phyloP scores from a whole-genome alignment of 2,329 filamentous ascomycete genomes.

The Aspergillus intermedius region DNA sequence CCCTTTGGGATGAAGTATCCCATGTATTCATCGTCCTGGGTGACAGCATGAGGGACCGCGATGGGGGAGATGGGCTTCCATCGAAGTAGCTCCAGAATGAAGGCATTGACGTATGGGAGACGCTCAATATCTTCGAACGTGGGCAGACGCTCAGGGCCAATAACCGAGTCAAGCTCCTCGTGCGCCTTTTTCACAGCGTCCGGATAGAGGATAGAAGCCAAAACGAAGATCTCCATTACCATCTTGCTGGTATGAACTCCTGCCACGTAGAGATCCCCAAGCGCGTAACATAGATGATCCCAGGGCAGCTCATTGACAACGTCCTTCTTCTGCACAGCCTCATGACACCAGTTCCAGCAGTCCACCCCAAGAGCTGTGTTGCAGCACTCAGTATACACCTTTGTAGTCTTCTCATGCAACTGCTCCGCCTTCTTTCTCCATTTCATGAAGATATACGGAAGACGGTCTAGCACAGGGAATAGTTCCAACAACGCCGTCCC shows the following conservation, averaged over 20 bases:
- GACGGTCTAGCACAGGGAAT: slow-evolving; percentile 7
- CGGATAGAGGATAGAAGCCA: slow-evolving; percentile 41
- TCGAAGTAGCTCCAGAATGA: slow-evolving; percentile 27
- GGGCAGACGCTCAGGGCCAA: slow-evolving; percentile 25
- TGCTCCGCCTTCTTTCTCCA: slow-evolving; percentile 8
- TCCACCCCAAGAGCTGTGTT: slow-evolving; percentile 3
- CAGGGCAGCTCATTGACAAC: slow-evolving; percentile 35
- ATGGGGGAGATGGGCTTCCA: slow-evolving; percentile 39
- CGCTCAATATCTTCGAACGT: slow-evolving; percentile 22
- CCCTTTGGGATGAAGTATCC: slow-evolving; percentile 44
- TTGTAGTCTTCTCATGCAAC: slow-evolving; percentile 12
- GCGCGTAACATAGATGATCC: slow-evolving; percentile 40
- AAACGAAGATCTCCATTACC: slow-evolving; percentile 42
- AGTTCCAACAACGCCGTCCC: slow-evolving; percentile 6
- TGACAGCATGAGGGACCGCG: slow-evolving; percentile 42
- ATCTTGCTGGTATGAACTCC: slow-evolving; percentile 45
- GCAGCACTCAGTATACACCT: slow-evolving; percentile 5
- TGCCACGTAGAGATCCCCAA: slow-evolving; percentile 42
- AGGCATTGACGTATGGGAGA: slow-evolving; percentile 28
- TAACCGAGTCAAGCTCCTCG: slow-evolving; percentile 25
- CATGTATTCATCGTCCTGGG: slow-evolving; percentile 41
- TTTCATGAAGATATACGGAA: slow-evolving; percentile 2
- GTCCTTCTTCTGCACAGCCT: slow-evolving; percentile 20
- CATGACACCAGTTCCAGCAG: slow-evolving; percentile 19
- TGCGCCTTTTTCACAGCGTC: slow-evolving; percentile 35